Conservation (phyloP, 2,329 filamentous ascomycete genomes). For the Paecilomyces sp. region DNA sequence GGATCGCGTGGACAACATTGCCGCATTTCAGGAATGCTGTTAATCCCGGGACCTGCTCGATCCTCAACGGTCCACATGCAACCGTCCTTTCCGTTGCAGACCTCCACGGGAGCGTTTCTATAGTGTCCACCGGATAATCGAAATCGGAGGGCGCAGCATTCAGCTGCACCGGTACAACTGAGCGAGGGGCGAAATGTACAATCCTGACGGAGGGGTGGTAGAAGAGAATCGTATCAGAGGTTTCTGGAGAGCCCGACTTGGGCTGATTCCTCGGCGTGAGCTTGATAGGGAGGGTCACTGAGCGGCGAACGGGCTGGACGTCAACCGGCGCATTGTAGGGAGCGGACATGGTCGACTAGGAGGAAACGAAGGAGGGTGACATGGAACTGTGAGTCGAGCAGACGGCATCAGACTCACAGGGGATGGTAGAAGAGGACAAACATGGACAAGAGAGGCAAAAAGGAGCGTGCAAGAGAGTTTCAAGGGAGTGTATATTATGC, state of each 20-base stretch:
- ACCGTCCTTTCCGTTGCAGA: slow-evolving; percentile 74
- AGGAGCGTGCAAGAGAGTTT: neutral
- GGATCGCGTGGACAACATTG: slow-evolving; percentile 73
- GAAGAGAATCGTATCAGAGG: slow-evolving; percentile 50
- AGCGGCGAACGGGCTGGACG: slow-evolving; percentile 22
- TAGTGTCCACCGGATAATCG: slow-evolving; percentile 44
- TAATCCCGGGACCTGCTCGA: slow-evolving; percentile 79
- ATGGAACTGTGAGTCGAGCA: slow-evolving; percentile 1
- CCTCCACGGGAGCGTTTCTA: slow-evolving; percentile 64
- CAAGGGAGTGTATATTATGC: neutral
- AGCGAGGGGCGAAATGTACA: slow-evolving; percentile 51
- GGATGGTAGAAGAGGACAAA: neutral
- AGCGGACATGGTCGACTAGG: slow-evolving; percentile 23
- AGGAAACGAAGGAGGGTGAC: slow-evolving; percentile 1
- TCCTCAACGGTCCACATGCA: slow-evolving; percentile 71
- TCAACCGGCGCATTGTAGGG: slow-evolving; percentile 19
- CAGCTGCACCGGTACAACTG: slow-evolving; percentile 27
- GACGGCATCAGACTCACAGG: neutral
- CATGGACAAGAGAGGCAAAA: neutral
- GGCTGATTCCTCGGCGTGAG: slow-evolving; percentile 21
- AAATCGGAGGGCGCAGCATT: slow-evolving; percentile 38
- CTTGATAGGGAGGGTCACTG: slow-evolving; percentile 29
- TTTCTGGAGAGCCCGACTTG: slow-evolving; percentile 16
- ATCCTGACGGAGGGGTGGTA: slow-evolving; percentile 68
- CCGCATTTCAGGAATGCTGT: slow-evolving; percentile 85